Percentiles rank a stretch among this genome's conserved stretches.
These are phyloP conservation scores for Leishmania arabica DNA, from an alignment of 208 protist species.

Conservation along the genomic window DNA sequence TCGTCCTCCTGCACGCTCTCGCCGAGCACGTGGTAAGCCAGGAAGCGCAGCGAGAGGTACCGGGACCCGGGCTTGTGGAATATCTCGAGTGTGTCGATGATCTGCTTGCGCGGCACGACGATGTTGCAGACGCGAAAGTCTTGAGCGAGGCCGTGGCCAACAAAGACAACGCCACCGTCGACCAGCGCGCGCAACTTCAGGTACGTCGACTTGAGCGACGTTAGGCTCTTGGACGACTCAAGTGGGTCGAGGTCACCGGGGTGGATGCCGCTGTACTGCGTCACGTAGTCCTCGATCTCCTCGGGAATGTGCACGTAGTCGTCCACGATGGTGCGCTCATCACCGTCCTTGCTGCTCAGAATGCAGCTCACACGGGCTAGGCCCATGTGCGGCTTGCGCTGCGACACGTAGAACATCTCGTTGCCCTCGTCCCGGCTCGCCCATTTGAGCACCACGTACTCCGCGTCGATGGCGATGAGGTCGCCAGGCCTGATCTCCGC, in stretches of 20 bases:
- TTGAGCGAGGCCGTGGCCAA: conserved; percentile 96
- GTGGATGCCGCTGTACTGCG: conserved; percentile 94
- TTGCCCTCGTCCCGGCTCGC: conserved; percentile 46
- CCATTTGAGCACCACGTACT: conserved; percentile 91
- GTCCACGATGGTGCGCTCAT: conserved; percentile 89
- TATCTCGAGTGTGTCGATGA: conserved; percentile 97
- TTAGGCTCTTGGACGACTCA: conserved; percentile 90
- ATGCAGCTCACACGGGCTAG: conserved; percentile 90
- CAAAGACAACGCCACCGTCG: conserved; percentile 93
- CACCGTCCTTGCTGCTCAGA: conserved; percentile 72
- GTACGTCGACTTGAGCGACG: conserved; percentile 94
- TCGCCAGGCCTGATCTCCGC: conserved; percentile 75
- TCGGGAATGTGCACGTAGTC: conserved; percentile 91
- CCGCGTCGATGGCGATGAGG: conserved; percentile 87
- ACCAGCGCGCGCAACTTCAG: conserved; percentile 94
- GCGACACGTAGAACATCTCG: conserved; percentile 41
- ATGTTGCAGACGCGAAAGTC: conserved; percentile 98
- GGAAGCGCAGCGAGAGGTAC: conserved; percentile 94
- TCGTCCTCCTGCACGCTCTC: conserved; percentile 95
- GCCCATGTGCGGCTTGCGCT: conserved; percentile 81
- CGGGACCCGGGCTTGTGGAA: conserved; percentile 89
- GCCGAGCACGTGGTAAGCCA: conserved; percentile 94
- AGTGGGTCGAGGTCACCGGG: conserved; percentile 95
- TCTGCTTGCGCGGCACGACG: conserved; percentile 93
- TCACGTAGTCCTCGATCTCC: conserved; percentile 90